Evolutionary conservation across 2,329 filamentous ascomycete species (phyloP).

Genomic region (Calonectria multiphialidica): DNA sequence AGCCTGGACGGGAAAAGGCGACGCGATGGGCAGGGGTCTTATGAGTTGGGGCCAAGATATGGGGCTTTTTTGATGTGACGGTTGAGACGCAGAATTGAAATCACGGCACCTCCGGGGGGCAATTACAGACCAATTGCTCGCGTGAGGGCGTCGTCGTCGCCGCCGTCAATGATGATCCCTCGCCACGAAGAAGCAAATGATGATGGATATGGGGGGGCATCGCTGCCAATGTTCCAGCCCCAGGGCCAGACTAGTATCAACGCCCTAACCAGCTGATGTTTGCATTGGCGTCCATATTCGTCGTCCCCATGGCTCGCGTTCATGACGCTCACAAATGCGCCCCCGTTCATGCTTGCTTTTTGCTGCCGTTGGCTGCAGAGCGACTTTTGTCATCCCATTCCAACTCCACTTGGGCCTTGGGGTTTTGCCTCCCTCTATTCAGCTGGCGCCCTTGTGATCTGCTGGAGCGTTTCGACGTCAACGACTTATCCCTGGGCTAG

Average conservation of each 20-base stretch:
- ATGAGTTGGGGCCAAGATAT: conserved; percentile 14
- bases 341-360: conserved; percentile 16
- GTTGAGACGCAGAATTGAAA: background rate
- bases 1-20: conserved; percentile 9
- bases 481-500: background rate
- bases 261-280: conserved; percentile 5
- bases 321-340: background rate
- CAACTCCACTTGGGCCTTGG: background rate
- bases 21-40: conserved; percentile 5
- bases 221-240: background rate
- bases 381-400: background rate
- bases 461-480: background rate
- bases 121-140: background rate
- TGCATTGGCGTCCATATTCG: conserved; percentile 11
- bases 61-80: conserved; percentile 1
- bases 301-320: background rate
- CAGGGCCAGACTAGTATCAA: background rate
- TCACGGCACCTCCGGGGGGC: background rate
- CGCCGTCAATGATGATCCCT: background rate
- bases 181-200: background rate
- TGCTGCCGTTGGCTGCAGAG: background rate
- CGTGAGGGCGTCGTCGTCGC: background rate
- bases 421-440: background rate
- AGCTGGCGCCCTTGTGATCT: background rate
- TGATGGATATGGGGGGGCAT: background rate